Evolutionary conservation across 257 asterid species (phyloP).

Genomic region (Linaria vulgaris): DNA sequence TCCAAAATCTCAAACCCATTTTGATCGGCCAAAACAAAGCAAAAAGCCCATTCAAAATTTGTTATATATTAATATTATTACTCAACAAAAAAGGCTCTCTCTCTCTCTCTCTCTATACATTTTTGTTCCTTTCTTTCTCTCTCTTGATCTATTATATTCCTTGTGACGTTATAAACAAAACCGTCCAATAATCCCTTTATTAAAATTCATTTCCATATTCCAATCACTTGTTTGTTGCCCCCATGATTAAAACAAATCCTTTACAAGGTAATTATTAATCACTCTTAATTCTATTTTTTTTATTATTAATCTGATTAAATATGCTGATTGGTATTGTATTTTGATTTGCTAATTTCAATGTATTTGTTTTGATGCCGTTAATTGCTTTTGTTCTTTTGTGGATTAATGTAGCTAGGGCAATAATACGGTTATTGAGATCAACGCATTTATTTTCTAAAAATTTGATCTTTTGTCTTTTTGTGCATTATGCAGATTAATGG

Average conservation of each 20-base stretch:
- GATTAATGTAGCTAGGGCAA: neutral
- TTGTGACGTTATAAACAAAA: conserved; percentile 30
- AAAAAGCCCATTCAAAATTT: conserved; percentile 30
- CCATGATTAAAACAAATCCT: conserved; percentile 27
- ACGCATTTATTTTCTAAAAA: conserved; percentile 8
- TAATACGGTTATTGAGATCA: conserved; percentile 13
- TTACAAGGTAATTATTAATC: conserved; percentile 28
- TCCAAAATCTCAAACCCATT: conserved; percentile 35
- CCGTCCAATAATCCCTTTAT: conserved; percentile 12
- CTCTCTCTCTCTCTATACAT: conserved; percentile 6
- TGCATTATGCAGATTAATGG: conserved; percentile 42
- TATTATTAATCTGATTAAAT: conserved; percentile 6
- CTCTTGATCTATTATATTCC: conserved; percentile 31
- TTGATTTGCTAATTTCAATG: conserved; percentile 15
- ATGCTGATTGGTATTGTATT: conserved; percentile 11
- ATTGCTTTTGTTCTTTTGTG: conserved; percentile 22
- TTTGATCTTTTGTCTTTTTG: conserved; percentile 7
- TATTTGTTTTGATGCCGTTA: conserved; percentile 20
- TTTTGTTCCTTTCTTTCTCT: neutral
- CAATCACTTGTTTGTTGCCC: no score
- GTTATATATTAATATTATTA: conserved; percentile 13
- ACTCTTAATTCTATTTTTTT: neutral
- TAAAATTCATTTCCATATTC: conserved; percentile 24
- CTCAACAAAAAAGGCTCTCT: conserved; percentile 20
- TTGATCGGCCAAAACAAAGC: conserved; percentile 29